Evolutionary conservation across 345 rosid genomes (phyloP), one percentile per base, ranked within the genome.

Genomic region (Trapa bicornis): DNA sequence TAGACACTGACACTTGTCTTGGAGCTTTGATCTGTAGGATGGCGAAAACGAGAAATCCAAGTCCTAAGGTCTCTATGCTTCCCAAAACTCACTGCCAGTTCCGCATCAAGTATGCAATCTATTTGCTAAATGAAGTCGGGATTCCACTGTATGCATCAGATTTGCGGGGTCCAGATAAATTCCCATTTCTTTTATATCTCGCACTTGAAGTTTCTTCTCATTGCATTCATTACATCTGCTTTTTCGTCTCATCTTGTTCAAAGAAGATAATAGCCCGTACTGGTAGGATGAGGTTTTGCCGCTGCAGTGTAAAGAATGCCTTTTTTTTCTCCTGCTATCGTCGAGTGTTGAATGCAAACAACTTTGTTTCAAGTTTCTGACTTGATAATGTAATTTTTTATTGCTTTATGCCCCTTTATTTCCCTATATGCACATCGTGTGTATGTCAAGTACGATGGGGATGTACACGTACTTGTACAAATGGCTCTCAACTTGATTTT

Each of bases 21-120:
- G 43, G 7, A 67, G 56, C 29, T 67, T 74, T 36, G 38, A 72
- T 54, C 3, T 62, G 70, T 70, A 82, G 85, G 86, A 80, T 75
- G 82, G 77, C 0, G 85, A 82, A 75, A 80, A 82, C 65, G 75
- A 71, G 71, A 77, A 74, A 68, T 60, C 63, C 5, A 29, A 38
- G 11, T 16, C 1, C 32, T 11, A 15, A 41, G 33, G 4, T 1
- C 63, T 35, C 15, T 10, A 29, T 3, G 29, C 29, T 22, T 22
- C 29, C 29, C 29, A 22, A 32, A 8, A 1, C 3, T 32, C 12
- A 58, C 63, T 16, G 37, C 37, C 63, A 5, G 11, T 33, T 58
- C 38, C 63, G 35, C 37, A 16, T 38, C 4, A 38, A 17, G 61
- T 22, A 54, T 32, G 37, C 63, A 6, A 7, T 11, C 12, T 3